phyloP scores from a whole-genome alignment of 768 basidiomycete genomes.

The Hygrophoropsis aurantiaca region DNA sequence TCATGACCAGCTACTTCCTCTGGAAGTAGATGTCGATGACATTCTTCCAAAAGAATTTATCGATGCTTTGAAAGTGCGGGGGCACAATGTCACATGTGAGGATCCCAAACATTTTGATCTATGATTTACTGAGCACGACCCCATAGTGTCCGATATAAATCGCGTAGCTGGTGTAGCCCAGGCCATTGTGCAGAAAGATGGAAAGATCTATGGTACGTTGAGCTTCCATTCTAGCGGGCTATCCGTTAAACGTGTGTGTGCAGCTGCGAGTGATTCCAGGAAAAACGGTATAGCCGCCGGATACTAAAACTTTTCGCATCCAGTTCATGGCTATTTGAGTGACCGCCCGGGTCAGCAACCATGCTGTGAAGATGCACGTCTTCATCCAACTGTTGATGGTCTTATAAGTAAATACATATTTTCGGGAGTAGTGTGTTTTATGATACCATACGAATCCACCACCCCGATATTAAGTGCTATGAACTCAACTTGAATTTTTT shows the following conservation, averaged over 20 bases:
- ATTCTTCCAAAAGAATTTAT: conserved; percentile 58
- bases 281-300: conserved; percentile 93
- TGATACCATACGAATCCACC: no score
- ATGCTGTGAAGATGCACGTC: no score
- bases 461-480: no score
- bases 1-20: conserved; percentile 85
- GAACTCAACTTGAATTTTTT: no score
- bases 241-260: conserved; percentile 3
- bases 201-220: conserved; percentile 61
- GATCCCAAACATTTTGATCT: conserved; percentile 1
- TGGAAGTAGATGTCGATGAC: conserved; percentile 57
- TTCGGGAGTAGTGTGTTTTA: no score
- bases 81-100: conserved; percentile 73
- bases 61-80: conserved; percentile 52
- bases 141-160: conserved; percentile 61
- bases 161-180: conserved; percentile 79
- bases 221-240: not conserved
- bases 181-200: conserved; percentile 51
- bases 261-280: conserved; percentile 87
- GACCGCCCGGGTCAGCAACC: no score
- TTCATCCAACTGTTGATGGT: no score
- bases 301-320: conserved; percentile 48
- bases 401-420: no score
- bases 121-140: conserved; percentile 1
- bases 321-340: no score